Evolutionary conservation across 139 green algal genomes (phyloP).

Genomic region (Chlamydomonas asymmetrica): DNA sequence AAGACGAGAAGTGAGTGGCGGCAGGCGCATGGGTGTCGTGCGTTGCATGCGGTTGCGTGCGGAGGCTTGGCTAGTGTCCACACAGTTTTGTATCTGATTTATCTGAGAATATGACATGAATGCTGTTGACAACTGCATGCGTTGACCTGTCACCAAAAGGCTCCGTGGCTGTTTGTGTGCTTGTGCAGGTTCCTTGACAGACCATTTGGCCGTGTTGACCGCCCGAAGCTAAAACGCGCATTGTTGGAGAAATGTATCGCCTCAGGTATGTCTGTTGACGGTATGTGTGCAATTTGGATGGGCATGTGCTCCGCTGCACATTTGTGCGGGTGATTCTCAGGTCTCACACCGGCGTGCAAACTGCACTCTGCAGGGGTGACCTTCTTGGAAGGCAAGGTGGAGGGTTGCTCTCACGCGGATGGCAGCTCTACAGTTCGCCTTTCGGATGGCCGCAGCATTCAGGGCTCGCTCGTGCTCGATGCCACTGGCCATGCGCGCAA

Average conservation of each 20-base stretch:
- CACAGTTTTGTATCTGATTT: no score
- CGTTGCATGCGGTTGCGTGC: neutral
- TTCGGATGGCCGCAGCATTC: slow-evolving; percentile 33
- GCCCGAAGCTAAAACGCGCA: slow-evolving; percentile 87
- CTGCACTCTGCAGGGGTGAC: slow-evolving; percentile 31
- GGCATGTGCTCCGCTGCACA: no score
- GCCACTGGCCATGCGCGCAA: slow-evolving; percentile 87
- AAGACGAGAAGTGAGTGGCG: slow-evolving; percentile 51
- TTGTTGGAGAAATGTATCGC: slow-evolving; percentile 80
- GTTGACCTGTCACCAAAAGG: no score
- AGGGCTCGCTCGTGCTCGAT: slow-evolving; percentile 82
- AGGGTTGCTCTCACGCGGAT: slow-evolving; percentile 60
- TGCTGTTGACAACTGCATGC: neutral
- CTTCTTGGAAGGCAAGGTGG: slow-evolving; percentile 62
- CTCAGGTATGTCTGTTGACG: no score
- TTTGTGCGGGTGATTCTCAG: no score
- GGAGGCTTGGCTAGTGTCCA: no score
- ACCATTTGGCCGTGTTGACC: slow-evolving; percentile 91
- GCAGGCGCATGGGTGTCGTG: neutral
- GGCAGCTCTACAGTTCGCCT: slow-evolving; percentile 62
- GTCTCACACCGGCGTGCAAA: no score
- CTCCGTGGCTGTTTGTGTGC: no score
- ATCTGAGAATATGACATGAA: no score
- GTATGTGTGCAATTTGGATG: neutral
- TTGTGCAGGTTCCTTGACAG: slow-evolving; percentile 77